These are phyloP conservation scores for Taiozyma onychis DNA, from an alignment of 1,139 yeast genomes.

Conservation along the genomic window DNA sequence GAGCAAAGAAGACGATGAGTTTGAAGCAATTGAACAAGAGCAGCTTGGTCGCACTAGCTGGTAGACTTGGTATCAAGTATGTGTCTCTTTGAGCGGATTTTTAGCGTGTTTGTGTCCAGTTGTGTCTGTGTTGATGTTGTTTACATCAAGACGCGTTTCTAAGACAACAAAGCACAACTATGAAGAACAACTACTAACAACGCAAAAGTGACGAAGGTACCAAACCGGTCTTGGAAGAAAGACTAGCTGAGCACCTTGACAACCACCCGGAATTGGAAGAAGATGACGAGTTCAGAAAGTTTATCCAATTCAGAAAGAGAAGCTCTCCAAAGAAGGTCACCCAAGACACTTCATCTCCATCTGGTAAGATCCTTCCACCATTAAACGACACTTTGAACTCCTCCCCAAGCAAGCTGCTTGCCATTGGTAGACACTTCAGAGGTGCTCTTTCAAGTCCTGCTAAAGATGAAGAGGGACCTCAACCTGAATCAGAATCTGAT, in stretches of 20 bases:
- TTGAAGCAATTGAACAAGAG: conserved; percentile 30
- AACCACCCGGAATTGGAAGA: conserved; percentile 26
- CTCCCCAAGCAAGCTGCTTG: conserved; percentile 18
- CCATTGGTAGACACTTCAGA: conserved; percentile 17
- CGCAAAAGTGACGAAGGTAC: conserved; percentile 23
- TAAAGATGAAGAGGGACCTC: conserved; percentile 9
- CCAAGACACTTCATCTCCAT: conserved; percentile 8
- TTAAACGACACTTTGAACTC: conserved; percentile 11
- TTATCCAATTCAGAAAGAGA: conserved; percentile 20
- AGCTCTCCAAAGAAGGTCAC: conserved; percentile 21
- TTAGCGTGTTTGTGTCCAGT: neutral
- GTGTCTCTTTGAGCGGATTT: conserved; percentile 8
- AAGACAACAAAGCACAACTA: neutral
- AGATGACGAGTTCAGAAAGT: conserved; percentile 21
- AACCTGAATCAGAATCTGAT: conserved; percentile 4
- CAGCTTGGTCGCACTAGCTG: conserved; percentile 30
- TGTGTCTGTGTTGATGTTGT: neutral
- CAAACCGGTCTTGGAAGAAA: conserved; percentile 24
- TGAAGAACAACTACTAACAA: neutral
- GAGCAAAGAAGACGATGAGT: conserved; percentile 19
- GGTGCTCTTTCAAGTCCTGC: conserved; percentile 19
- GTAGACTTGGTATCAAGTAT: conserved; percentile 28
- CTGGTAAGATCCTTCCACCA: conserved; percentile 8
- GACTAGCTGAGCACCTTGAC: conserved; percentile 23
- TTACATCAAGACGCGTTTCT: neutral